Evolutionary conservation across 345 rosid genomes (phyloP), one percentile per base, ranked within the genome.

Genomic region (Populus davidiana): DNA sequence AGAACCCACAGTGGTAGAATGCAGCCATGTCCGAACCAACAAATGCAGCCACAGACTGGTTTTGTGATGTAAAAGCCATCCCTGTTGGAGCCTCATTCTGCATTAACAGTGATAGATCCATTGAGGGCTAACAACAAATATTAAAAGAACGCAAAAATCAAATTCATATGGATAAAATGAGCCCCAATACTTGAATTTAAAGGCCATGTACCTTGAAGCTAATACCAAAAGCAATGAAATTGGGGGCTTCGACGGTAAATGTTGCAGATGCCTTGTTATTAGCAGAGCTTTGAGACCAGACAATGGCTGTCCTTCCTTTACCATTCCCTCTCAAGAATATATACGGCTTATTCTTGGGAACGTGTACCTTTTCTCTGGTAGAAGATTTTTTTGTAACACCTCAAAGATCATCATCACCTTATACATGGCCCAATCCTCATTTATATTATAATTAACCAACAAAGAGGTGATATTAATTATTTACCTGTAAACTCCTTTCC

Each of bases 241-340:
- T 80, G 3, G 86, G 82, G 36, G 97, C 91, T 81, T 95, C 91
- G 8, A 88, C 86, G 8, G 56, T 82, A 72, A 93, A 91, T 23
- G 98, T 89, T 8, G 99, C 97, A 1, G 99, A 95, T 12, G 84
- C 99, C 61, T 71, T 82, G 69, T 95, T 95, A 27, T 91, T 81
- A 10, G 25, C 50, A 12, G 94, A 75, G 71, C 97, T 93, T 79
- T 84, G 75, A 9, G 91, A 85, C 83, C 90, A 92, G 5, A 81
- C 78, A 49, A 95, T 85, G 59, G 81, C 76, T 0, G 99, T 93
- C 79, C 81, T 91, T 25, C 99, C 98, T 84, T 66, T 95, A 8
- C 99, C 99, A 33, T 95, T 93, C 54, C 99, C 99, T 85, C 99
- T 91, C 94, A 95, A 38, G 88, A 95, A 95, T 70, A 95, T 90